Percentiles rank a stretch among this genome's conserved stretches.
Conservation (phyloP, 139 green algal genomes). For the Chlorella sp. region DNA sequence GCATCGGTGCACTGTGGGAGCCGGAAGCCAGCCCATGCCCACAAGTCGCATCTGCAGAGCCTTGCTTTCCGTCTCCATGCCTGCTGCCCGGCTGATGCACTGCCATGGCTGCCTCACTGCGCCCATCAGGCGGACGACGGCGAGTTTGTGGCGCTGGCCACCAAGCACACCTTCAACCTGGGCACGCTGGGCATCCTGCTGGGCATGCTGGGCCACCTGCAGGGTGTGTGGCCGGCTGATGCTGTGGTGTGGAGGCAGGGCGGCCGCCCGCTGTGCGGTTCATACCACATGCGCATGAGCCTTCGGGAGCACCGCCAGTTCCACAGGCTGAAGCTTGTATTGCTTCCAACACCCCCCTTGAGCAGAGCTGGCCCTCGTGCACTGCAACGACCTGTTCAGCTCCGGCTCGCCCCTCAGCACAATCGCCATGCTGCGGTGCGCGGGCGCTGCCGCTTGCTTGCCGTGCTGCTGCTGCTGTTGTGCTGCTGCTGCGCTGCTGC, state of each 20-base stretch:
- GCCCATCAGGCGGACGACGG: constrained; percentile 46
- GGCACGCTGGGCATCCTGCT: constrained; percentile 59
- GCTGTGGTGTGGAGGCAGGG: background rate
- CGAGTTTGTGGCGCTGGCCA: constrained; percentile 55
- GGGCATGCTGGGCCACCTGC: constrained; percentile 51
- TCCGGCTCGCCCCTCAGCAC: constrained; percentile 33
- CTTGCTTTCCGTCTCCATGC: no score
- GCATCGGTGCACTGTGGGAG: no score
- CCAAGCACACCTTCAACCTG: constrained; percentile 69
- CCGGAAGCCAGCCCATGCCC: no score
- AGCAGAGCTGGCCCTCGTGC: constrained; percentile 49
- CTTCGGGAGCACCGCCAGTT: no score
- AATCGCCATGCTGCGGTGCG: constrained; percentile 27
- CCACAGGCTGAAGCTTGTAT: background rate
- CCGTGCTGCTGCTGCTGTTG: background rate
- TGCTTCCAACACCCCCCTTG: background rate
- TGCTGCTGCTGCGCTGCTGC: background rate
- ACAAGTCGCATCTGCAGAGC: no score
- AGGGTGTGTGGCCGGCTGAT: constrained; percentile 37
- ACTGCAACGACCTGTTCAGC: constrained; percentile 65
- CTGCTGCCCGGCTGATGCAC: no score
- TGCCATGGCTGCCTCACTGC: no score
- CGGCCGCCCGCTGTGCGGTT: no score
- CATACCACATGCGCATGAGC: no score
- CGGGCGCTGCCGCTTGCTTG: background rate